Conservation (phyloP, 495 filamentous ascomycete genomes). For the Cercophora samala region DNA sequence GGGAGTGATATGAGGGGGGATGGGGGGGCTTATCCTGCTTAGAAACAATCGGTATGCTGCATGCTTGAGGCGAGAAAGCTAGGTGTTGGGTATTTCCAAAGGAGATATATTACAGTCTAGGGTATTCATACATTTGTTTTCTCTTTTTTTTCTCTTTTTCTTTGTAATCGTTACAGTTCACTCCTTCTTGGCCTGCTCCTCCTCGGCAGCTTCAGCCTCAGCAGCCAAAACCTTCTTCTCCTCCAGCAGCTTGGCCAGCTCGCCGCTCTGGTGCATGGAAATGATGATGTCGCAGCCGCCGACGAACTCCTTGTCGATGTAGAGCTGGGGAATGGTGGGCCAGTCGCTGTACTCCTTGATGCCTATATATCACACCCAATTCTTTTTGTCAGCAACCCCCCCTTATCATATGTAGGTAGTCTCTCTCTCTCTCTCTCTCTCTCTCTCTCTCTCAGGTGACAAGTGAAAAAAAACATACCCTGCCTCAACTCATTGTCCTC, state of each 20-base stretch:
- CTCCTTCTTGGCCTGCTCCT: constrained; percentile 28
- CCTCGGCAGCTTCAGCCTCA: constrained; percentile 16
- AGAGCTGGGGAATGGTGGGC: constrained; percentile 97
- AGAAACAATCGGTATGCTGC: neutral
- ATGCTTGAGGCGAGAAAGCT: constrained; percentile 4
- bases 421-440: neutral
- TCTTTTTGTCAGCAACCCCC: constrained; percentile 11
- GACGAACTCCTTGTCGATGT: constrained; percentile 91
- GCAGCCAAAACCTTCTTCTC: constrained; percentile 72
- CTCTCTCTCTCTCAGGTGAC: neutral
- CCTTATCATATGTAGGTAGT: no score
- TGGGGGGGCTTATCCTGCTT: constrained; percentile 71
- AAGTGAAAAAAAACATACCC: constrained; percentile 53
- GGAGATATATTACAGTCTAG: constrained; percentile 11
- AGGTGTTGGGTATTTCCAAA: constrained; percentile 1
- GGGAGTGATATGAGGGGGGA: constrained; percentile 89
- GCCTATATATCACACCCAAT: constrained; percentile 48
- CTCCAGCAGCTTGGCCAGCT: constrained; percentile 84
- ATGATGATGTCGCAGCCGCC: constrained; percentile 96
- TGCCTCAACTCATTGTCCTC: constrained; percentile 83
- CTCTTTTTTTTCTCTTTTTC: constrained; percentile 8
- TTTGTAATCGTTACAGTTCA: neutral
- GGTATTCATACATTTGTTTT: constrained; percentile 7
- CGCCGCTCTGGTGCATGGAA: constrained; percentile 95
- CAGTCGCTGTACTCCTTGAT: constrained; percentile 99